Evolutionary conservation across 371 early-diverging fungal species (phyloP).

Genomic region (Mucor velutinosus): DNA sequence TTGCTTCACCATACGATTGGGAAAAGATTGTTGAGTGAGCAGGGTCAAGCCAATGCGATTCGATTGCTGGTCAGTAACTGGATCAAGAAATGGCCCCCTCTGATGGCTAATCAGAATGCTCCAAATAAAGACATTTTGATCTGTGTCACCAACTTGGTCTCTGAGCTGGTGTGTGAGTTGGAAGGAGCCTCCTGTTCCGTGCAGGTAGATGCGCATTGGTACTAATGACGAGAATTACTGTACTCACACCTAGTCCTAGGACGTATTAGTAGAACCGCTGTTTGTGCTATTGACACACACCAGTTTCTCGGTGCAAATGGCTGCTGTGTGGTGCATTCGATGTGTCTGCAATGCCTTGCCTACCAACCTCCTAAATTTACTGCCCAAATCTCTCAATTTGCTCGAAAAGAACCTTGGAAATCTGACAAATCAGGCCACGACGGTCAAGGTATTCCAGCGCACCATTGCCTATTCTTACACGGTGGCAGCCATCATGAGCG

Average conservation of each 20-base stretch:
- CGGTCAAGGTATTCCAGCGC: conserved; percentile 54
- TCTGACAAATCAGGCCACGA: conserved; percentile 44
- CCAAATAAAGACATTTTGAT: conserved; percentile 65
- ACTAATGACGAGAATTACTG: too few relatives aligned
- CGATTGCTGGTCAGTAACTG: conserved; percentile 66
- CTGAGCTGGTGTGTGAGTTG: conserved; percentile 72
- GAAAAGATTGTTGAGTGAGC: conserved; percentile 71
- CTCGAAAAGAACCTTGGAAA: conserved; percentile 64
- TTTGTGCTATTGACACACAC: conserved; percentile 70
- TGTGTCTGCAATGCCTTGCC: conserved; percentile 72
- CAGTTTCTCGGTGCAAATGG: conserved; percentile 72
- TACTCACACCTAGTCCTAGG: too few relatives aligned
- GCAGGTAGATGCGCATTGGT: conserved; percentile 45
- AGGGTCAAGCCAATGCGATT: conserved; percentile 79
- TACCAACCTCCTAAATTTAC: conserved; percentile 58
- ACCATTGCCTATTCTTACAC: conserved; percentile 69
- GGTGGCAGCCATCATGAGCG: conserved; percentile 73
- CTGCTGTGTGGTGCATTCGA: conserved; percentile 77
- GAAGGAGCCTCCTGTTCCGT: conserved; percentile 75
- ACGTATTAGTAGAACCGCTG: conserved; percentile 64
- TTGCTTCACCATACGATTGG: conserved; percentile 79
- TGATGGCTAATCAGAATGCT: conserved; percentile 63
- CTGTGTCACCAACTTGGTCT: conserved; percentile 74
- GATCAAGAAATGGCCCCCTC: conserved; percentile 71
- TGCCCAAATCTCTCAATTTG: conserved; percentile 59